Percentiles rank a stretch among this genome's conserved stretches.
phyloP scores from a whole-genome alignment of 495 filamentous ascomycete genomes.

The Talaromyces nanjingensis region DNA sequence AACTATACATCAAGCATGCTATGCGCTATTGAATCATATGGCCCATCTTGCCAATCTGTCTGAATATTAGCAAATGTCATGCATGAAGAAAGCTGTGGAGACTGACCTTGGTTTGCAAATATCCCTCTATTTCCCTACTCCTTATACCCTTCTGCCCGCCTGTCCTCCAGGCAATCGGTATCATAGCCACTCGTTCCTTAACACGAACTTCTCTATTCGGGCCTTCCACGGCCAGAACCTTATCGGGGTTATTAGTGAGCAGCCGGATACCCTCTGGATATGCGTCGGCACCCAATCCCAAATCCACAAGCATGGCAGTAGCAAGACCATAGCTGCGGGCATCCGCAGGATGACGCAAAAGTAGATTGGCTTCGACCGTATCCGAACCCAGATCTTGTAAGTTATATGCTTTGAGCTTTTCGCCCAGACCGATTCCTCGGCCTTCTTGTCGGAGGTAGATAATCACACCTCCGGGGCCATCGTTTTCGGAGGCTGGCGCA shows the following conservation, averaged over 20 bases:
- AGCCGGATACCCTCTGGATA: conserved; percentile 65
- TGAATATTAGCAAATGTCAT: conserved; percentile 8
- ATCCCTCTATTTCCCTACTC: conserved; percentile 84
- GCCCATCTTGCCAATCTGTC: conserved; percentile 63
- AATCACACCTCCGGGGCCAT: conserved; percentile 68
- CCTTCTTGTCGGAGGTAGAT: conserved; percentile 95
- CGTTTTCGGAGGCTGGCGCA: background rate
- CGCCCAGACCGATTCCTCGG: conserved; percentile 85
- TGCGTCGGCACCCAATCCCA: conserved; percentile 57
- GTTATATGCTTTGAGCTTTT: conserved; percentile 98
- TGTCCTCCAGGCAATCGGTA: conserved; percentile 86
- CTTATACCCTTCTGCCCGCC: conserved; percentile 74
- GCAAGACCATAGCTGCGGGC: conserved; percentile 90
- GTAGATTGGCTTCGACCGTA: conserved; percentile 90
- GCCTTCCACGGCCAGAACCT: conserved; percentile 89
- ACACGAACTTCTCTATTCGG: conserved; percentile 81
- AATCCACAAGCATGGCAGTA: conserved; percentile 85
- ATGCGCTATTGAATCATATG: conserved; percentile 50
- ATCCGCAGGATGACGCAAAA: conserved; percentile 89
- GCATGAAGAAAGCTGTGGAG: background rate
- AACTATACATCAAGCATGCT: conserved; percentile 3
- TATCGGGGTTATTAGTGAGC: conserved; percentile 98
- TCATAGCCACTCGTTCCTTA: conserved; percentile 87
- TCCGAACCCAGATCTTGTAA: conserved; percentile 91
- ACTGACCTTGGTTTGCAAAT: conserved; percentile 86